Evolutionary conservation across 345 rosid species (phyloP), one percentile per base, ranked within the genome.

Genomic region (Hirschfeldia incana): DNA sequence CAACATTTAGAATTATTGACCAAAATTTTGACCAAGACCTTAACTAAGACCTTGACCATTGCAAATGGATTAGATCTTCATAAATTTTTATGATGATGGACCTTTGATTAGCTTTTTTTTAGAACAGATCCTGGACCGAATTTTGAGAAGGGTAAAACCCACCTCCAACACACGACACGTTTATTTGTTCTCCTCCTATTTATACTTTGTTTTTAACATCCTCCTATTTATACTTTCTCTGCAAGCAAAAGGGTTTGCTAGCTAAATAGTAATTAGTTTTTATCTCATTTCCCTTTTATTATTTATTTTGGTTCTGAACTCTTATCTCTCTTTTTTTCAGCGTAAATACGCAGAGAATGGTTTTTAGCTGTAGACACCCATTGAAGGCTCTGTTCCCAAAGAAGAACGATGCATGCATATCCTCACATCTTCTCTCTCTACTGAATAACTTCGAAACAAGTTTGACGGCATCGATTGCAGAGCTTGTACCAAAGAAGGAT

Each of bases 361-460:
- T 67, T 44, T 92, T 91, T 60, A 89, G 72, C 34, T 86, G 85
- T 71, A 88, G 87, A 63, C 91, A 91, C 79, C 91, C 89, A 75
- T 94, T 95, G 74, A 88, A 89, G 72, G 85, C 69, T 83, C 70
- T 89, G 44, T 88, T 89, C 4, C 83, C 88, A 0, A 92, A 88
- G 83, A 83, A 86, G 60, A 89, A 91, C 27, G 83, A 84, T 28
- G 67, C 87, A 75, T 5, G 33, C 26, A 32, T 70, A 42, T 78
- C 93, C 33, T 84, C 89, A 8, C 79, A 64, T 62, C 90, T 88
- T 81, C 84, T 72, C 62, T 62, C 85, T 3, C 6, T 81, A 17
- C 70, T 92, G 82, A 86, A 78, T 16, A 32, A 53, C 9, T 92
- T 95, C 77, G 99, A 95, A 85, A 80, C 68, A 13, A 68, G 85